Conservation (phyloP, 192 early-diverging fungal genomes). For the Endogone sp. region DNA sequence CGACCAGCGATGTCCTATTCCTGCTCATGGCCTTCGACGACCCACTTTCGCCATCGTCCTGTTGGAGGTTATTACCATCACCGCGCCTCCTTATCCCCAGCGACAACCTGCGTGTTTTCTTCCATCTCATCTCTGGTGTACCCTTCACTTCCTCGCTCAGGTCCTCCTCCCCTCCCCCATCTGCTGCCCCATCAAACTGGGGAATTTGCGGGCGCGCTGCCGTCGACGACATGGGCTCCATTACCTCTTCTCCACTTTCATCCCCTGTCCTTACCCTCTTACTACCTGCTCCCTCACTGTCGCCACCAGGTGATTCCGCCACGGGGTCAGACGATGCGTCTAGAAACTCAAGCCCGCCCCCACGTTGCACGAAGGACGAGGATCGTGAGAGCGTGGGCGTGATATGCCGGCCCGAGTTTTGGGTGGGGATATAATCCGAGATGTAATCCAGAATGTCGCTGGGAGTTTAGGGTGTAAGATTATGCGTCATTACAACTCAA, state of each 20-base stretch:
- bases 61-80: background rate
- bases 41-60: background rate
- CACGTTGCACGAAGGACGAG: background rate
- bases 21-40: no score
- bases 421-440: background rate
- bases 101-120: slow-evolving; percentile 22
- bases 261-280: background rate
- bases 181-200: background rate
- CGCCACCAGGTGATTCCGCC: background rate
- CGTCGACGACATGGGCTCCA: background rate
- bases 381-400: background rate
- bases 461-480: no score
- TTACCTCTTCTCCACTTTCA: background rate
- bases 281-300: background rate
- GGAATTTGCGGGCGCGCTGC: background rate
- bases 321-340: background rate
- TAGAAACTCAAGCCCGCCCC: background rate
- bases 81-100: slow-evolving; percentile 13
- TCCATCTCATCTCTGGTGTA: slow-evolving; percentile 15
- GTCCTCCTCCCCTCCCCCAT: slow-evolving; percentile 3
- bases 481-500: no score
- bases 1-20: no score
- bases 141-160: slow-evolving; percentile 14
- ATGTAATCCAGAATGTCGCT: background rate
- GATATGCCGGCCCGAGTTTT: background rate